These are phyloP conservation scores for Penicillium maclennaniae DNA, from an alignment of 495 filamentous ascomycete species.

Conservation along the genomic window DNA sequence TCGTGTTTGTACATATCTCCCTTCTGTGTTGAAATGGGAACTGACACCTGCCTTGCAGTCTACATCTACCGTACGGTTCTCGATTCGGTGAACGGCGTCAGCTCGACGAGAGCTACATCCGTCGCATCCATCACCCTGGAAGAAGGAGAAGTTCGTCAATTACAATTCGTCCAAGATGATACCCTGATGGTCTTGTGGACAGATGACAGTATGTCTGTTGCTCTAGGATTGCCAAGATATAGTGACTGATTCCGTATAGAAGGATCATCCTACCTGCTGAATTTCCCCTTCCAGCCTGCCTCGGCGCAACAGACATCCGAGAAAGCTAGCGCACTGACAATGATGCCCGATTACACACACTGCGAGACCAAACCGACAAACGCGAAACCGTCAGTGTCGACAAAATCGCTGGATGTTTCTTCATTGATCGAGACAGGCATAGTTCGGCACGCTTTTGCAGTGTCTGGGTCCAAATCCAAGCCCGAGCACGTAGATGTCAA, in stretches of 20 bases:
- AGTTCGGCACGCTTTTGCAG: slow-evolving; percentile 34
- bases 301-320: slow-evolving; percentile 1
- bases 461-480: slow-evolving; percentile 35
- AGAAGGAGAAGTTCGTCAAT: slow-evolving; percentile 44
- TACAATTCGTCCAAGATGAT: slow-evolving; percentile 55
- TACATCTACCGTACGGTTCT: slow-evolving; percentile 48
- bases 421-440: slow-evolving; percentile 8
- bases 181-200: slow-evolving; percentile 49
- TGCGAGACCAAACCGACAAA: slow-evolving; percentile 9
- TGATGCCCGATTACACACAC: slow-evolving; percentile 17
- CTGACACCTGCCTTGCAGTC: slow-evolving; percentile 28
- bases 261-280: slow-evolving; percentile 34
- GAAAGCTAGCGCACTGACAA: slow-evolving; percentile 3
- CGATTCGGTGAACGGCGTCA: slow-evolving; percentile 52
- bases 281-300: slow-evolving; percentile 33
- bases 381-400: slow-evolving; percentile 12
- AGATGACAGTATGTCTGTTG: slow-evolving; percentile 33
- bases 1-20: slow-evolving; percentile 25
- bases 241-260: slow-evolving; percentile 14
- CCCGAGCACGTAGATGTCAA: slow-evolving; percentile 51
- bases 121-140: slow-evolving; percentile 40
- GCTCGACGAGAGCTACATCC: slow-evolving; percentile 43
- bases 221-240: slow-evolving; percentile 8
- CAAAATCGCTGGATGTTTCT: slow-evolving; percentile 25
- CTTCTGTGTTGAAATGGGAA: not conserved